Evolutionary conservation across 495 filamentous ascomycete species (phyloP), one percentile per base, ranked within the genome.

Genomic region (Umbilicaria muhlenbergii): DNA sequence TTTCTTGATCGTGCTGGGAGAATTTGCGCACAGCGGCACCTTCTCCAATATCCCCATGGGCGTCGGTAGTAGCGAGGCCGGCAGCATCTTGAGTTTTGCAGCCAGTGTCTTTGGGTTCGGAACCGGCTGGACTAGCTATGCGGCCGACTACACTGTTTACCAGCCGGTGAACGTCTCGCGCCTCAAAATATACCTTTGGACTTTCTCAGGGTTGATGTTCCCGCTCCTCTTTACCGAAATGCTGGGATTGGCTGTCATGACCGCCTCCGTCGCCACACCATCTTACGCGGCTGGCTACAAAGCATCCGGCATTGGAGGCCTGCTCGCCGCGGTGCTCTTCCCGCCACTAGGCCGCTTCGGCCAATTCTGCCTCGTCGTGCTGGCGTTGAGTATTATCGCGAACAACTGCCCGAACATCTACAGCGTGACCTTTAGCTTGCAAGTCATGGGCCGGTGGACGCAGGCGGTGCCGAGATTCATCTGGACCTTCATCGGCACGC

Each of bases 391-490:
- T 49, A 88, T 86, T 55, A 73, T 88, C 50, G 80, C 81, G 44
- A 89, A 81, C 66, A 88, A 87, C 65, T 86, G 79, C 63, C 84
- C 89, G n/a, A 86, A 81, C 64, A 81, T 86, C 52, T 93, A 93
- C 67, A 85, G 81, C 33, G 76, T 91, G 36, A 73, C 73, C 3
- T 69, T 92, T 18, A 78, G 78, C 28, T 67, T 89, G 39, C 83
- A 89, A 58, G 71, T 86, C 11, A 57, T 92, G 28, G 73, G 71
- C 15, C 69, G 69, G 34, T 69, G 65, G 55, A 75, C 77, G 12
- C 76, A 78, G 56, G 66, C 65, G 36, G 73, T 92, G 5, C 85
- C 85, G 14, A 77, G 85, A 5, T 87, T 85, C 58, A 48, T 88
- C 44, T 91, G 80, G 81, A 80, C 77, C 0, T 66, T 80, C 43